phyloP scores from a whole-genome alignment of 1,284 basidiomycete species.

The Cerioporus squamosus region DNA sequence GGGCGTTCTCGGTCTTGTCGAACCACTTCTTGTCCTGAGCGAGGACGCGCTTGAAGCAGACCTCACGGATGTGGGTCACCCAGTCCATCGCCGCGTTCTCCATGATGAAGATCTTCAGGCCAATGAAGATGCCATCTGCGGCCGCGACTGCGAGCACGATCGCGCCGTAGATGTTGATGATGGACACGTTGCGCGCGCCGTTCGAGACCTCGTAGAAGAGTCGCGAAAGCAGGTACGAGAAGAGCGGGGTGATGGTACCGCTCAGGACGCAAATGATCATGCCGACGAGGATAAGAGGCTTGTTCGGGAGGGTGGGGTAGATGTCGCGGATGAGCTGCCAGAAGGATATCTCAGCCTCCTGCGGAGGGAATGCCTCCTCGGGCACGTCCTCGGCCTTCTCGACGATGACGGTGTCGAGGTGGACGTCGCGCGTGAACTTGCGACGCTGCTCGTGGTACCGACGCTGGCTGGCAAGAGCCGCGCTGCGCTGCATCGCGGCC shows the following conservation, averaged over 20 bases:
- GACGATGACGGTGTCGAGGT: conserved; percentile 40
- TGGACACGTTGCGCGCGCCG: conserved; percentile 62
- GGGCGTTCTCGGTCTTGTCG: conserved; percentile 70
- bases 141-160: conserved; percentile 78
- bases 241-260: conserved; percentile 88
- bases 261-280: conserved; percentile 67
- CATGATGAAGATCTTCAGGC: conserved; percentile 78
- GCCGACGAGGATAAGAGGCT: conserved; percentile 72
- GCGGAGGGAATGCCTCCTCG: conserved; percentile 24
- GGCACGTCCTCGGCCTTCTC: conserved; percentile 26
- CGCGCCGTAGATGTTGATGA: conserved; percentile 72
- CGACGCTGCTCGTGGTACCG: conserved; percentile 34
- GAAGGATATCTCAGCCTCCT: conserved; percentile 38
- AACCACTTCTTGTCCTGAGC: conserved; percentile 92
- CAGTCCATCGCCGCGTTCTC: conserved; percentile 78
- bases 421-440: conserved; percentile 46
- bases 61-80: conserved; percentile 71
- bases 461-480: conserved; percentile 23
- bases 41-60: conserved; percentile 67
- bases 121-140: conserved; percentile 75
- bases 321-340: conserved; percentile 59
- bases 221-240: conserved; percentile 87
- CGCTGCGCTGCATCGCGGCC: conserved; percentile 27
- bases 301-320: conserved; percentile 79
- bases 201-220: conserved; percentile 82